phyloP scores from a whole-genome alignment of 148 eudicot genomes.

The Tetragonia tetragonoides region DNA sequence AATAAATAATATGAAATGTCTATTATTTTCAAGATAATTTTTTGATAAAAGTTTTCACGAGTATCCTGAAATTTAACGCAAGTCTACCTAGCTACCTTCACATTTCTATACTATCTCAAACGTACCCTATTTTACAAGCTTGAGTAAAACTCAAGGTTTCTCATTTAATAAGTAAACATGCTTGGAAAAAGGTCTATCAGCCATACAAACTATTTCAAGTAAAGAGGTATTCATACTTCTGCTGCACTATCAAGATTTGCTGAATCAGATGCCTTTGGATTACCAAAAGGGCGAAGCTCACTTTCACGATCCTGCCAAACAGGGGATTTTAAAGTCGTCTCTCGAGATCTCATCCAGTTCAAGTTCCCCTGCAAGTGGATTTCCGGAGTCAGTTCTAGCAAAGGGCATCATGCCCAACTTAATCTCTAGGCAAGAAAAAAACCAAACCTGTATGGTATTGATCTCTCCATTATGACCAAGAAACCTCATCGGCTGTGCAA shows the following conservation, averaged over 20 bases:
- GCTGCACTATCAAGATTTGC: conserved; percentile 99
- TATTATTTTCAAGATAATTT: not conserved
- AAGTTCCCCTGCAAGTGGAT: conserved; percentile 73
- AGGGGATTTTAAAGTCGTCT: conserved; percentile 75
- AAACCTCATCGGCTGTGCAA: conserved; percentile 99
- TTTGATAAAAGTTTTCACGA: too few species aligned
- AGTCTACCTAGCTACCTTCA: too few species aligned
- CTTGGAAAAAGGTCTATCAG: not conserved
- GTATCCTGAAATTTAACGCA: too few species aligned
- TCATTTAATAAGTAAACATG: not conserved
- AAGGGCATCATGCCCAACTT: conserved; percentile 10
- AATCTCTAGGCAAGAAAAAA: conserved; percentile 19
- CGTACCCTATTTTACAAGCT: too few species aligned
- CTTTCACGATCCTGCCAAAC: conserved; percentile 98
- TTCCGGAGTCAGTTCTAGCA: conserved; percentile 15
- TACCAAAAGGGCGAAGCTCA: conserved; percentile 95
- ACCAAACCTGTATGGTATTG: conserved; percentile 90
- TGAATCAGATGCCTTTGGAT: conserved; percentile 94
- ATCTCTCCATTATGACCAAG: conserved; percentile 99
- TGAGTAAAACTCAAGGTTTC: too few species aligned
- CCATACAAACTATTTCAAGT: not conserved
- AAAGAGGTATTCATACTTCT: conserved; percentile 53
- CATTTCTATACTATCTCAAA: too few species aligned
- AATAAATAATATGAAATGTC: not conserved
- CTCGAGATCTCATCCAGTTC: conserved; percentile 99